Evolutionary conservation across 352 stramenopile species (phyloP).

Genomic region (Elongisporangium anandrum): DNA sequence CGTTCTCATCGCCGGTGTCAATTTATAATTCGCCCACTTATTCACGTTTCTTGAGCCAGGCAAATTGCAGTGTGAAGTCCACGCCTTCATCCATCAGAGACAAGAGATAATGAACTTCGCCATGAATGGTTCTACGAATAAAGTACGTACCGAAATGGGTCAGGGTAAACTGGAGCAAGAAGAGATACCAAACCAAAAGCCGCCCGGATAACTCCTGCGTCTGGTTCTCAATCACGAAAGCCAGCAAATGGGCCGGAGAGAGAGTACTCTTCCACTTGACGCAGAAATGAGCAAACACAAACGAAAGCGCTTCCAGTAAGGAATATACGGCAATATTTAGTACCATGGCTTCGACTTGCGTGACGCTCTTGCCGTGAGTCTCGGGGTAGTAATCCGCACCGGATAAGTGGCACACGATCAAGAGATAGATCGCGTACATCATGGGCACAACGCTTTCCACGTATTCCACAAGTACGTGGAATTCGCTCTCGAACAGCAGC

Average conservation of each 20-base stretch:
- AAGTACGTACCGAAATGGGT: constrained; percentile 19
- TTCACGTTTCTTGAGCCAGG: constrained; percentile 6
- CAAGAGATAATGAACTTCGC: too few species aligned
- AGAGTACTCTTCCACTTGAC: constrained; percentile 14
- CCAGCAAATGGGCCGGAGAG: constrained; percentile 20
- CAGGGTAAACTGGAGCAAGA: constrained; percentile 16
- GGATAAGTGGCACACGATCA: constrained; percentile 20
- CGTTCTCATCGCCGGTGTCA: not conserved
- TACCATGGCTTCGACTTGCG: constrained; percentile 8
- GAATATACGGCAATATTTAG: constrained; percentile 19
- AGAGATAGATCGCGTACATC: constrained; percentile 21
- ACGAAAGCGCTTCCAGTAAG: constrained; percentile 18
- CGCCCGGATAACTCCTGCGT: constrained; percentile 20
- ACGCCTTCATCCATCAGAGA: constrained; percentile 6
- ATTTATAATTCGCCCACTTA: too few species aligned
- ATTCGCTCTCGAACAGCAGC: constrained; percentile 25
- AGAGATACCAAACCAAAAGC: constrained; percentile 27
- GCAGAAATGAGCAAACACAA: constrained; percentile 12
- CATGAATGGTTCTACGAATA: too few species aligned
- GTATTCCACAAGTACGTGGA: constrained; percentile 26
- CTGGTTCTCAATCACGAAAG: constrained; percentile 35
- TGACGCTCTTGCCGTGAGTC: constrained; percentile 6
- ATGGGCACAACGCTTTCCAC: constrained; percentile 28
- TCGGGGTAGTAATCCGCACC: constrained; percentile 31
- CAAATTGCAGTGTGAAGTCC: constrained; percentile 20